phyloP scores from a whole-genome alignment of 306 rosid species.

The Casuarina glauca region DNA sequence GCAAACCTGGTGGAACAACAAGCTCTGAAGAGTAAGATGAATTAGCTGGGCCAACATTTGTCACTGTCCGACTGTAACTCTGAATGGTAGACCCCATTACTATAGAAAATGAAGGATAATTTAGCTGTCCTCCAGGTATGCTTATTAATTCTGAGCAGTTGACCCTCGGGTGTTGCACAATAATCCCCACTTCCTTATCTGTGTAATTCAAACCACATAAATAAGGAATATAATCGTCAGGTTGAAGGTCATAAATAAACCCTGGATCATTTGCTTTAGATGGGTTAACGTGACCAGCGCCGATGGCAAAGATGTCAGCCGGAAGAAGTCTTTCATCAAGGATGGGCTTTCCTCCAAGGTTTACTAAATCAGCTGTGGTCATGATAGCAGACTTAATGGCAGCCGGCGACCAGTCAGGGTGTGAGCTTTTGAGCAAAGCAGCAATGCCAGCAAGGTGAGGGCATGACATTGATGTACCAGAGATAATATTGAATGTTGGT shows the following conservation, averaged over 20 bases:
- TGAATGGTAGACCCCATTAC: slow-evolving; percentile 25
- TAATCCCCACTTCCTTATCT: slow-evolving; percentile 29
- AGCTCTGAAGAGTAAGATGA: slow-evolving; percentile 34
- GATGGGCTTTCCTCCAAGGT: slow-evolving; percentile 30
- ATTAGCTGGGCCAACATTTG: slow-evolving; percentile 45
- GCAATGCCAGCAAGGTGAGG: slow-evolving; percentile 62
- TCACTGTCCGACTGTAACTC: slow-evolving; percentile 43
- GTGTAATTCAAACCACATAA: slow-evolving; percentile 55
- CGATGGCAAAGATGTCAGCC: slow-evolving; percentile 45
- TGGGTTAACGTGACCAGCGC: slow-evolving; percentile 66
- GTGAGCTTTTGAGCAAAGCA: slow-evolving; percentile 52
- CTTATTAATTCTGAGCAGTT: slow-evolving; percentile 30
- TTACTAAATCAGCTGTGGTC: slow-evolving; percentile 31
- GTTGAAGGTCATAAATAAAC: slow-evolving; percentile 45
- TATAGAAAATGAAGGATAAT: slow-evolving; percentile 54
- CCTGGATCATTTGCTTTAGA: slow-evolving; percentile 47
- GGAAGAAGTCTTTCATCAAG: slow-evolving; percentile 34
- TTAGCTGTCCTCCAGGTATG: slow-evolving; percentile 42
- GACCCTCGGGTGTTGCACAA: slow-evolving; percentile 26
- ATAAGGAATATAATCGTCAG: slow-evolving; percentile 51
- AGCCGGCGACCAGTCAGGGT: slow-evolving; percentile 68
- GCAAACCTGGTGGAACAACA: slow-evolving; percentile 30
- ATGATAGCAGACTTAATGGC: slow-evolving; percentile 58
- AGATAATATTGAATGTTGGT: slow-evolving; percentile 26
- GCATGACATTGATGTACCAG: slow-evolving; percentile 61